Base-by-base conservation (phyloP, 2,329 filamentous ascomycete species). In the Aotearoamyces nothofagi region DNA sequence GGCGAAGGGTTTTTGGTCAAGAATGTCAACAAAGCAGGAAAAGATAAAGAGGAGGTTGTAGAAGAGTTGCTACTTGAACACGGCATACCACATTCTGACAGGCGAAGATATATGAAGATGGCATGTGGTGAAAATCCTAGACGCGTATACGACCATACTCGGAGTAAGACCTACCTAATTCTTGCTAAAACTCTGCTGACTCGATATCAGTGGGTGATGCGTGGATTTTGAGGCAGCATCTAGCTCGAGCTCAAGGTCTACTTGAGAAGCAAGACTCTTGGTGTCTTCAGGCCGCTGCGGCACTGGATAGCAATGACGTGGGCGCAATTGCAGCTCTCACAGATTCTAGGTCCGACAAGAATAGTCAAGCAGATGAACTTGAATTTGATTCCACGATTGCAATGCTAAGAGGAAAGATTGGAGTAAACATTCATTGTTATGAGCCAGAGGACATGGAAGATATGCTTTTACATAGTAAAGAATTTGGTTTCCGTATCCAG, bases 71-170 rank as follows among this genome's bases (percentile, higher is more conserved):
- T 58, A 7, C 42, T 60, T 9, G 57, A 59, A 40, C 46, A 52
- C 29, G 54, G 53, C 4, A 32, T 58, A 5, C 45, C 49, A 1
- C 14, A 34, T 8, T 31, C 35, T 5, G 42, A 53, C 15, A 46
- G 54, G 26, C 36, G 44, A 24, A 34, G 45, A 16, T 59, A 57
- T 36, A 53, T 61, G 46, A 61, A 61, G 39, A 56, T 60, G 50
- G 58, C 57, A 1, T 56, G 56, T 34, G 58, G 58, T 6, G 58
- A 60, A 39, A 61, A 61, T 34, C 55, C 56, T n/a, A 54, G 49
- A 32, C 17, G 33, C 0, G 33, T 47, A 1, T 57, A 58, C 35
- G 41, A 41, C 4, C 52, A 57, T 27, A 53, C 48, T 3, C 48
- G 56, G 14, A 53, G n/a, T n/a, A n/a, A n/a, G n/a, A n/a, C n/a